Conservation (phyloP, 441 rosid genomes). For the Pelargonium citronellum region DNA sequence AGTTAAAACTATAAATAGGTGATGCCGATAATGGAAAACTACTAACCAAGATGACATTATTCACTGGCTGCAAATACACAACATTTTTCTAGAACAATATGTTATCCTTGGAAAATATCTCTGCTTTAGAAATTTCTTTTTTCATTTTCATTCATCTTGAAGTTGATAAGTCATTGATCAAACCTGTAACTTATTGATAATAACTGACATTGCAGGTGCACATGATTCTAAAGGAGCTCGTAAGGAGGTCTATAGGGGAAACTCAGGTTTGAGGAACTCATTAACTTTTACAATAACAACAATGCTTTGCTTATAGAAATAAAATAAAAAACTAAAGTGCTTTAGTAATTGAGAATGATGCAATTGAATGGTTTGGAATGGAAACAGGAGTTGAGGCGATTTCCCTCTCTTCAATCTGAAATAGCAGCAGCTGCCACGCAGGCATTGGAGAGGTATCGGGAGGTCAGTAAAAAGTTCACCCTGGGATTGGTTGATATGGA, state of each 20-base stretch:
- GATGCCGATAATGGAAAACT: background rate
- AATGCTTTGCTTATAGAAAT: too few relatives aligned
- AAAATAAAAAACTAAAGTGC: too few relatives aligned
- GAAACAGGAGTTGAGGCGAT: constrained; percentile 81
- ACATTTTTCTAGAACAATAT: background rate
- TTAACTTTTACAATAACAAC: background rate
- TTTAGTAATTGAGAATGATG: background rate
- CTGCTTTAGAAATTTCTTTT: background rate
- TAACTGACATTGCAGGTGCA: constrained; percentile 57
- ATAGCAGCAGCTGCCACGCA: constrained; percentile 91
- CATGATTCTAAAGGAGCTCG: constrained; percentile 88
- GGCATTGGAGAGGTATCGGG: constrained; percentile 87
- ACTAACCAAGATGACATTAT: background rate
- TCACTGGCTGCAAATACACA: background rate
- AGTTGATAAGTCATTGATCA: too few relatives aligned
- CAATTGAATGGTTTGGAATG: constrained; percentile 11
- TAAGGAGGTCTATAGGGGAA: constrained; percentile 80
- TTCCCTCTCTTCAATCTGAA: constrained; percentile 78
- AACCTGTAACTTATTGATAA: background rate
- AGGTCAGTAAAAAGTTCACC: constrained; percentile 81
- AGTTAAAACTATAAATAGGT: background rate
- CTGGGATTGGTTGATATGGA: constrained; percentile 94
- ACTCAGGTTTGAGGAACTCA: constrained; percentile 52
- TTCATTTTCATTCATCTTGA: too few relatives aligned
- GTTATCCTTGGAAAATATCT: background rate